Base-by-base conservation (phyloP, 768 basidiomycete genomes). In the Stropharia rugosoannulata region DNA sequence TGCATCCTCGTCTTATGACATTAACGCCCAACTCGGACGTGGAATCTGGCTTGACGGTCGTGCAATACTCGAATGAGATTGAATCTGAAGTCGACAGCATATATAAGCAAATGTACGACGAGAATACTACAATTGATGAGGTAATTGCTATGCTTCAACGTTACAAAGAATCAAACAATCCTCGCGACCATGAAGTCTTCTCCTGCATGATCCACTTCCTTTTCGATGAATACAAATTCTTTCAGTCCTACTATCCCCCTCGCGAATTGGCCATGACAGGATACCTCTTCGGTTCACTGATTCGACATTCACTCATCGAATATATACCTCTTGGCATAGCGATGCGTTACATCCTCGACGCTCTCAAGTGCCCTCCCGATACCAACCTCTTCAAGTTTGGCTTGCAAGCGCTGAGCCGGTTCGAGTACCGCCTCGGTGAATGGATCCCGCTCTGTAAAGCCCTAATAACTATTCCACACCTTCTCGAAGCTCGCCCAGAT, bases 171-270 rank as follows among this genome's bases (percentile, higher is more conserved):
- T 95, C 95, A 29, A 79, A 83, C 32, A 91, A 89, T 62, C 73
- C 87, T 43, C 85, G 87, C 54, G 95, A 98, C 63, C 93, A 96
- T 68, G 94, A 98, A 73, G 85, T 97, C 59, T 98, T 98, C 68
- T 97, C 95, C n/a, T 98, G 95, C 83, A 97, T 97, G 87, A 87
- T 99, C 49, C 95, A 98, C 76, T 96, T 97, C 79, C 84, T 99
- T 42, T 98, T 99, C 73, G 97, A 98, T 83, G 97, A 99, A 75
- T 97, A 97, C 85, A 95, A 95, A 66, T 99, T 98, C 80, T 97
- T 98, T 84, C 93, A 96, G 68, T 89, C 90, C 39, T 97, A 89
- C 73, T 94, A 94, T 65, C 97, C 97, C 22, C 80, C 90, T 38
- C 90, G 95, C 61, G 95, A 98, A 74, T 81, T 98, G 44, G 86